A percentile compares a stretch with the other conserved stretches of the same genome.
Conservation (phyloP, 371 early-diverging fungal species). For the Apophysomyces sp. region DNA sequence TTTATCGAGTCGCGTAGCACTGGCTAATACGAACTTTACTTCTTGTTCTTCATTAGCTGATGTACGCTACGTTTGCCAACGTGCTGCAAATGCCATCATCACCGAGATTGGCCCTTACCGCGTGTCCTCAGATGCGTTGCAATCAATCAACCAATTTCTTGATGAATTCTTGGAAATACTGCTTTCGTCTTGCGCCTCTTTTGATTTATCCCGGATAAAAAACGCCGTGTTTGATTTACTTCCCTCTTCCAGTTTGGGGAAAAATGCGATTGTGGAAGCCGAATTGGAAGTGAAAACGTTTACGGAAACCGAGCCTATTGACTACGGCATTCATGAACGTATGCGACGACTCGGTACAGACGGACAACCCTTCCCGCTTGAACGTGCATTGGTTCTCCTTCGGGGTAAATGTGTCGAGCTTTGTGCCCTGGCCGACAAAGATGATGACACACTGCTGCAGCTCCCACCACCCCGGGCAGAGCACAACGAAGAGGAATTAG, state of each 20-base stretch:
- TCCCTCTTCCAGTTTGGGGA: constrained; percentile 56
- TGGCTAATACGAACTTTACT: not conserved
- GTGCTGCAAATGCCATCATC: constrained; percentile 70
- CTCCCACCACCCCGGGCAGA: not conserved
- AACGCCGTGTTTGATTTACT: constrained; percentile 47
- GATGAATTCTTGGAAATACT: constrained; percentile 61
- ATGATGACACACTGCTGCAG: constrained; percentile 20
- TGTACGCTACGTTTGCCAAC: constrained; percentile 64
- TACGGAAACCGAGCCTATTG: constrained; percentile 56
- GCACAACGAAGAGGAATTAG: constrained; percentile 11
- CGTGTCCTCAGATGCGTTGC: constrained; percentile 62
- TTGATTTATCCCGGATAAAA: constrained; percentile 60
- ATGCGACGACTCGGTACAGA: constrained; percentile 36
- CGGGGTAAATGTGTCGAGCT: constrained; percentile 60
- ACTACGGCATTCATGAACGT: constrained; percentile 45
- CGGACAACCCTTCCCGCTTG: constrained; percentile 17
- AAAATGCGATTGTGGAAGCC: constrained; percentile 69
- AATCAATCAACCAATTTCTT: constrained; percentile 60
- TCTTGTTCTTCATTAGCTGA: constrained; percentile 19
- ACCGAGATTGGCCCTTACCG: constrained; percentile 62
- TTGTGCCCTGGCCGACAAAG: constrained; percentile 56
- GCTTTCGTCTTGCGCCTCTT: constrained; percentile 49
- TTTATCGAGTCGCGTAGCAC: not conserved
- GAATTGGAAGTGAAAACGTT: constrained; percentile 67
- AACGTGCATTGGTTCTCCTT: constrained; percentile 26